These are phyloP conservation scores for Daldinia sp. DNA, from an alignment of 2,329 filamentous ascomycete genomes.

Conservation along the genomic window DNA sequence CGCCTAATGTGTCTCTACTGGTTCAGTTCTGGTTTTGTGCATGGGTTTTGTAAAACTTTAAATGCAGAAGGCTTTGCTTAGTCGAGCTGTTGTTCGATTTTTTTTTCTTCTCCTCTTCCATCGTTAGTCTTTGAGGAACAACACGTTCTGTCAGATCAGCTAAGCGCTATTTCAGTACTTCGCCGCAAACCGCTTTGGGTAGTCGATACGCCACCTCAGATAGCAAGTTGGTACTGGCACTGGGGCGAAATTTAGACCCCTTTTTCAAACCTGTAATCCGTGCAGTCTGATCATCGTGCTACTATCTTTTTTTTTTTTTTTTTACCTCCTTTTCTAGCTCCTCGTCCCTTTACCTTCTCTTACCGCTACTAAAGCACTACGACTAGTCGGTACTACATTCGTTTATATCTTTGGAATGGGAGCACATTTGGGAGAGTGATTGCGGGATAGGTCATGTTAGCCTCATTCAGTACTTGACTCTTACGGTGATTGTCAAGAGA, in stretches of 20 bases:
- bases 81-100: slow-evolving; percentile 27
- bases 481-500: slow-evolving; percentile 24
- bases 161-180: slow-evolving; percentile 31
- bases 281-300: slow-evolving; percentile 22
- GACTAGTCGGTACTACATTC: slow-evolving; percentile 34
- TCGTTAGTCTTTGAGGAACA: slow-evolving; percentile 4
- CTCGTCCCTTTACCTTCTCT: slow-evolving; percentile 7
- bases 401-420: slow-evolving; percentile 27
- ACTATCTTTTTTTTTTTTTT: slow-evolving; percentile 10
- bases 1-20: slow-evolving; percentile 3
- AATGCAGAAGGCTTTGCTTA: slow-evolving; percentile 24
- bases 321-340: slow-evolving; percentile 17
- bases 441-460: slow-evolving; percentile 27
- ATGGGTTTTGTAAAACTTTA: slow-evolving; percentile 24
- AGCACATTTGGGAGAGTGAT: slow-evolving; percentile 10
- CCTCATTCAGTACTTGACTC: slow-evolving; percentile 16
- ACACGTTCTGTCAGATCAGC: slow-evolving; percentile 20
- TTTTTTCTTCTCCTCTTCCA: slow-evolving; percentile 3
- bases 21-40: slow-evolving; percentile 16
- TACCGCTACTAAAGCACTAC: slow-evolving; percentile 11
- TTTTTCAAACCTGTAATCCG: slow-evolving; percentile 11
- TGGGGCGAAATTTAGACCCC: slow-evolving; percentile 17
- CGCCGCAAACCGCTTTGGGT: slow-evolving; percentile 30
- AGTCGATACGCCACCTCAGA: slow-evolving; percentile 30
- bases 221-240: slow-evolving; percentile 16